Conservation (phyloP, 1,284 basidiomycete species). For the Cryptococcus jaspeensis region DNA sequence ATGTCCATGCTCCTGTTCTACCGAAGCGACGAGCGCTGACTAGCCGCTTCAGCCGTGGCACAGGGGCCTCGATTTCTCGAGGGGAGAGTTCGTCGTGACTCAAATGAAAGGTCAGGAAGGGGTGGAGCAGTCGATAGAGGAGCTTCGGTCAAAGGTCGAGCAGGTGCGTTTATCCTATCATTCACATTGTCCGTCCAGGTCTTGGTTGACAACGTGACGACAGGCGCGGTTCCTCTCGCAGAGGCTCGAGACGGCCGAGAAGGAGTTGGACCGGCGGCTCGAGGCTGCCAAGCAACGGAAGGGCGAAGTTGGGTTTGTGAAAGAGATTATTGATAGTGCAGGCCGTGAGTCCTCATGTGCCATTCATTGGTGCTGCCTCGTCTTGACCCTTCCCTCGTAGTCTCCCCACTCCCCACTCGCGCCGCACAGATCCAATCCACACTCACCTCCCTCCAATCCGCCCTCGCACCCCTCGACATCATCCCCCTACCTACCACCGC, state of each 20-base stretch:
- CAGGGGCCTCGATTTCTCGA: slow-evolving; percentile 45
- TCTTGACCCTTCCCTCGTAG: slow-evolving; percentile 18
- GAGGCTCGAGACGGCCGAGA: slow-evolving; percentile 41
- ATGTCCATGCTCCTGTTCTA: slow-evolving; percentile 15
- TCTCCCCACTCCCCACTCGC: slow-evolving; percentile 39
- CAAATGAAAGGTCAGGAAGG: slow-evolving; percentile 35
- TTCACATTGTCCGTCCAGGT: neutral
- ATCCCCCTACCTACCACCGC: slow-evolving; percentile 4
- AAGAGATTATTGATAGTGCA: slow-evolving; percentile 30
- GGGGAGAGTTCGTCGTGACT: slow-evolving; percentile 41
- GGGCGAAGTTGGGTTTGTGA: slow-evolving; percentile 47
- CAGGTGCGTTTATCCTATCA: slow-evolving; percentile 28
- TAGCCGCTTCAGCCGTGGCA: slow-evolving; percentile 47
- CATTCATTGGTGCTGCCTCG: neutral
- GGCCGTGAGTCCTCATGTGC: slow-evolving; percentile 28
- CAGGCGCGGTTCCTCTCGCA: slow-evolving; percentile 38
- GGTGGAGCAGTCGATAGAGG: slow-evolving; percentile 34
- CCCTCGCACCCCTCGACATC: slow-evolving; percentile 31
- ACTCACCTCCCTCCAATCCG: slow-evolving; percentile 31
- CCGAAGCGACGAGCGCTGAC: neutral
- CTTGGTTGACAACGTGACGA: neutral
- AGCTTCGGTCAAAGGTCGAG: slow-evolving; percentile 45
- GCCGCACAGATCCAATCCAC: slow-evolving; percentile 21
- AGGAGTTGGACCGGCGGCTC: slow-evolving; percentile 38
- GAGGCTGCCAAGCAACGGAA: slow-evolving; percentile 41